Base-by-base conservation (phyloP, 2,329 filamentous ascomycete genomes). In the Pseudopyricularia javanii region DNA sequence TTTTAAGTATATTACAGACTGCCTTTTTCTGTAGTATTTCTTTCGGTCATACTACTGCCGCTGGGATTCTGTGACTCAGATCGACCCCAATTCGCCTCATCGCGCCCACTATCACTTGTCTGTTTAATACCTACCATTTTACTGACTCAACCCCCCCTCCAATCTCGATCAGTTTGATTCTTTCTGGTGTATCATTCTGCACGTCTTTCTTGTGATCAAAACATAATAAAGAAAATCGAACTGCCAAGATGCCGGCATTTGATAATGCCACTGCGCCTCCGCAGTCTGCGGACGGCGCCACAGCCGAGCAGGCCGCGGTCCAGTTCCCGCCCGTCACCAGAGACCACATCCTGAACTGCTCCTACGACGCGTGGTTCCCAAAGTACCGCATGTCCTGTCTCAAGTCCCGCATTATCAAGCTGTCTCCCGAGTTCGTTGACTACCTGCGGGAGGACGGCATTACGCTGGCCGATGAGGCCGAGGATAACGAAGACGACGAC, bases 381-480 rank as follows among this genome's bases (percentile, higher is more conserved):
- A 84, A 79, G 76, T 95, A 94, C 65, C 85, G 88, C 55, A 74
- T 80, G 7, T 78, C 88, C 49, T 90, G 89, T 33, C 86, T 95
- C 45, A 93, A 91, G 71, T 90, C 91, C 2, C 82, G 87, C 30
- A 82, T 95, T 40, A 85, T 98, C 51, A 83, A 87, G 1, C 76
- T 98, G 6, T 79, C 86, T 0, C 66, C 76, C 3, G 75, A 82
- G 3, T 95, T 97, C 64, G 70, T 97, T 50, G 75, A 85, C 51
- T 98, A 97, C 67, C 82, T 98, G 26, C 86, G 86, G 56, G 86
- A 90, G 63, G 93, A 98, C 63, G 91, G 93, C 59, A 97, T 98
- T 60, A 74, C 96, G 50, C 77, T 98, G 6, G 90, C 87, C 4
- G 80, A 86, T 52, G 85, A 88, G 56, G 76, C 17, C 8, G 58